Base-by-base conservation (phyloP, 2,329 filamentous ascomycete species). In the Hypoxylon sp. region DNA sequence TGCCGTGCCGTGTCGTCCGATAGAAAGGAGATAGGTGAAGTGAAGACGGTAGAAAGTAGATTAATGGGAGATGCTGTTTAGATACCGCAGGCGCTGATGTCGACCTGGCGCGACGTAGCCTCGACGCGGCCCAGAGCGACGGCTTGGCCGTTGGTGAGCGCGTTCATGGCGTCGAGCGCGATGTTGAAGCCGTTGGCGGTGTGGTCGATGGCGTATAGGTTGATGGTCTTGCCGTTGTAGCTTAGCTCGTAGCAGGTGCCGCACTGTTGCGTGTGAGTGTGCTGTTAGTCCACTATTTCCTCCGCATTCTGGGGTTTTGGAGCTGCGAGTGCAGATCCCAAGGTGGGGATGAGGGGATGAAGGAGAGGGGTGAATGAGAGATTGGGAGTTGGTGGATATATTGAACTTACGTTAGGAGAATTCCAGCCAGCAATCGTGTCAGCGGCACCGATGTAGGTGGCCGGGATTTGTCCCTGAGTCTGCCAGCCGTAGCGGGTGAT, bases 401-500 rank as follows among this genome's bases (percentile, higher is more conserved):
- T 37, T 37, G 11, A 53, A 69, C 79, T 71, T 74, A 80, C 80
- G 65, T 62, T 76, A 54, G 80, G 71, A 2, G 84, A 87, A 82
- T 88, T 88, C 86, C 86, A 89, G 62, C 84, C 83, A 19, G 75
- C 76, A n/a, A 91, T 79, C 58, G 80, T 82, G 6, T 82, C 79
- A 19, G 82, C 80, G 32, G 86, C 88, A 35, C 86, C 89, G 66
- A 91, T 84, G 77, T 84, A 81, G 37, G 86, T 84, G 80, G 87
- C 89, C 37, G 83, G 81, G 71, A 88, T 78, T 31, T 83, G 75
- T 58, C 83, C 83, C 79, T 89, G 86, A 0, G 80, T 88, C 57
- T 80, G 76, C 87, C 87, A 92, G 73, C 83, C 83, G 80, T 87
- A 88, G 74, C 83, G 85, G 73, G 86, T 88, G 69, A 87, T 87